Evolutionary conservation across 2,329 filamentous ascomycete genomes (phyloP), one percentile per base, ranked within the genome.

Genomic region (Orbilia quercus): DNA sequence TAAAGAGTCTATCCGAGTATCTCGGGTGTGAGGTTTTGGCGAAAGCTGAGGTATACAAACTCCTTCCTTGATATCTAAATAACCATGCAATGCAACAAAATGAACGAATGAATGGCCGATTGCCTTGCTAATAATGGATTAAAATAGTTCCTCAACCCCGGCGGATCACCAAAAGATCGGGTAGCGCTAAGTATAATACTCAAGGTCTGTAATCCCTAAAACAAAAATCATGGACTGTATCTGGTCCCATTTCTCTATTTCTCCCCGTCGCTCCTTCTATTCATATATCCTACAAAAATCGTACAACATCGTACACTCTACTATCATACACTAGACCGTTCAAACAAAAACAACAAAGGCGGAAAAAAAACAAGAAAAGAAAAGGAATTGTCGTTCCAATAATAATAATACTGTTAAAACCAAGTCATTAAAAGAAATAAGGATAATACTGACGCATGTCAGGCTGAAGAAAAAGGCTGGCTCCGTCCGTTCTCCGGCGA

Each of bases 91-190:
- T n/a, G n/a, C n/a, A n/a, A n/a, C n/a, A n/a, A n/a, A n/a, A n/a
- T n/a, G n/a, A n/a, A n/a, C n/a, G n/a, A n/a, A n/a, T n/a, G n/a
- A n/a, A n/a, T n/a, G n/a, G n/a, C n/a, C n/a, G n/a, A n/a, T n/a
- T n/a, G n/a, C n/a, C n/a, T n/a, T n/a, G n/a, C n/a, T n/a, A n/a
- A n/a, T n/a, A n/a, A n/a, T n/a, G n/a, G n/a, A n/a, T n/a, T n/a
- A n/a, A 7, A 44, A 42, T 22, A 78, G 85, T 96, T 96, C 79
- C 86, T 99, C 62, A 98, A 99, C 82, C 95, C 93, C 54, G 94
- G 93, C 1, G 95, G 95, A 14, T 91, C 91, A 77, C 93, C 95
- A 42, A 99, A 99, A 81, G 95, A 99, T 81, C 88, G 95, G 59
- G 95, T 99, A 12, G 95, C 95, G 1, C 85, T 98, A 38, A 90